Percentiles rank a stretch among this genome's conserved stretches.
These are phyloP conservation scores for Leptoxyphium fumago DNA, from an alignment of 2,329 filamentous ascomycete species.

Conservation along the genomic window DNA sequence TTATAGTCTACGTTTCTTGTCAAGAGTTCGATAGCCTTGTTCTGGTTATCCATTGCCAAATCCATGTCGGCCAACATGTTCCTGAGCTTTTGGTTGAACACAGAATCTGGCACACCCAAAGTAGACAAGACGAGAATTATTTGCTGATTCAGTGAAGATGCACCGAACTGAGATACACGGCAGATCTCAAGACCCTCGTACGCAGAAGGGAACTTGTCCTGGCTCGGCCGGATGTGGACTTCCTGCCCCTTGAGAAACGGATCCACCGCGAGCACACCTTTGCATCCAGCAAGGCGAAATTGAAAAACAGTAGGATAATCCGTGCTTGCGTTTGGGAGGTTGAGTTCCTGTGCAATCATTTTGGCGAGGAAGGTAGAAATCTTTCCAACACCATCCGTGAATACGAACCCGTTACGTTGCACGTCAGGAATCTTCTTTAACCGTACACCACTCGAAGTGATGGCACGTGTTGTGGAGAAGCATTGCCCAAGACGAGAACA, in stretches of 20 bases:
- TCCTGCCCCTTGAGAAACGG: slow-evolving; percentile 42
- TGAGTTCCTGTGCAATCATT: slow-evolving; percentile 58
- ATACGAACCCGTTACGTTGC: slow-evolving; percentile 51
- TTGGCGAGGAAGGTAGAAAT: slow-evolving; percentile 67
- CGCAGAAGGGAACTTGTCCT: slow-evolving; percentile 67
- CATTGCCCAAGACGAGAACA: slow-evolving; percentile 84
- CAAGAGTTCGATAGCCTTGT: slow-evolving; percentile 52
- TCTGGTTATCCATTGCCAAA: slow-evolving; percentile 50
- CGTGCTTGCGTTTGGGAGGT: slow-evolving; percentile 35
- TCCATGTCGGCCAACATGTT: slow-evolving; percentile 55
- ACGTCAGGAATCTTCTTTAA: slow-evolving; percentile 54
- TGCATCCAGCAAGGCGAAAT: slow-evolving; percentile 82
- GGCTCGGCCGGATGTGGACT: slow-evolving; percentile 66
- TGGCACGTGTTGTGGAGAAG: slow-evolving; percentile 79
- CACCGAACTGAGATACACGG: slow-evolving; percentile 58
- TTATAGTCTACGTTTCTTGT: slow-evolving; percentile 72
- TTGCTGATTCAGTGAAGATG: slow-evolving; percentile 76
- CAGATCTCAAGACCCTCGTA: slow-evolving; percentile 74
- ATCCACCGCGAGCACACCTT: slow-evolving; percentile 72
- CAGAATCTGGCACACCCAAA: slow-evolving; percentile 52
- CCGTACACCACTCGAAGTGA: slow-evolving; percentile 47
- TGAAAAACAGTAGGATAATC: slow-evolving; percentile 68
- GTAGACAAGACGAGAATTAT: slow-evolving; percentile 72
- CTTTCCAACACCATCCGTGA: slow-evolving; percentile 87
- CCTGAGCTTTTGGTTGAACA: slow-evolving; percentile 54